These are phyloP conservation scores for Cryptococcus jaspeensis DNA, from an alignment of 1,284 basidiomycete species.

Conservation along the genomic window DNA sequence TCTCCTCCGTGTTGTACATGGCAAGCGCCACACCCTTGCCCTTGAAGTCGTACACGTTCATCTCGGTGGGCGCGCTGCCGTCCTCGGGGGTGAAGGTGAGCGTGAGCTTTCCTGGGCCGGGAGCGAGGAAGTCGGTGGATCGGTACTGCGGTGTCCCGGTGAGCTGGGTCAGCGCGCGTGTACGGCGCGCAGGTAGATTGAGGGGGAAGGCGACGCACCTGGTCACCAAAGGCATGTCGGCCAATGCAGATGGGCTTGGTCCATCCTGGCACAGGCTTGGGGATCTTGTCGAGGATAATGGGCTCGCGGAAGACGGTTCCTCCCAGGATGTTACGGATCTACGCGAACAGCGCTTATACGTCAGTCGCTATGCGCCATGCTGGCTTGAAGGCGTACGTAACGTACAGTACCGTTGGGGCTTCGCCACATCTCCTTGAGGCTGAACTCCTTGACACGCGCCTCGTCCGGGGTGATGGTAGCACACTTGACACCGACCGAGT, in stretches of 20 bases:
- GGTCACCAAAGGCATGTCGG: conserved; percentile 96
- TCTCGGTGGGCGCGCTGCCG: conserved; percentile 61
- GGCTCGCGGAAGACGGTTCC: conserved; percentile 99
- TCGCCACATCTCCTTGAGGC: conserved; percentile 97
- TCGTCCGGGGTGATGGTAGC: conserved; percentile 99
- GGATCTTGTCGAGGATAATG: conserved; percentile 87
- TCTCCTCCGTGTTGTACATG: conserved; percentile 96
- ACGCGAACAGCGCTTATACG: background rate
- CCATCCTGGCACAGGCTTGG: conserved; percentile 94
- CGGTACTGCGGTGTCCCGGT: conserved; percentile 62
- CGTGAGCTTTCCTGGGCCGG: conserved; percentile 85
- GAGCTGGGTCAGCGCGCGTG: no score
- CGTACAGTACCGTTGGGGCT: conserved; percentile 87
- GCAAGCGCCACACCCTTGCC: conserved; percentile 82
- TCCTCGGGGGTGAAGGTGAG: conserved; percentile 78
- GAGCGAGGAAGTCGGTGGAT: conserved; percentile 82
- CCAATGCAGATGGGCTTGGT: conserved; percentile 95
- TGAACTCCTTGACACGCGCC: conserved; percentile 68
- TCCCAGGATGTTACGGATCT: conserved; percentile 95
- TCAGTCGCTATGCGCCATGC: background rate
- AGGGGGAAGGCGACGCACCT: conserved; percentile 55
- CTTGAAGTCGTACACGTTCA: conserved; percentile 89
- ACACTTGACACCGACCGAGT: conserved; percentile 81
- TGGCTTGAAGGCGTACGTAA: background rate
- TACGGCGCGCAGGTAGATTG: background rate